Conservation (phyloP, 306 rosid species). For the Malus orientalis region DNA sequence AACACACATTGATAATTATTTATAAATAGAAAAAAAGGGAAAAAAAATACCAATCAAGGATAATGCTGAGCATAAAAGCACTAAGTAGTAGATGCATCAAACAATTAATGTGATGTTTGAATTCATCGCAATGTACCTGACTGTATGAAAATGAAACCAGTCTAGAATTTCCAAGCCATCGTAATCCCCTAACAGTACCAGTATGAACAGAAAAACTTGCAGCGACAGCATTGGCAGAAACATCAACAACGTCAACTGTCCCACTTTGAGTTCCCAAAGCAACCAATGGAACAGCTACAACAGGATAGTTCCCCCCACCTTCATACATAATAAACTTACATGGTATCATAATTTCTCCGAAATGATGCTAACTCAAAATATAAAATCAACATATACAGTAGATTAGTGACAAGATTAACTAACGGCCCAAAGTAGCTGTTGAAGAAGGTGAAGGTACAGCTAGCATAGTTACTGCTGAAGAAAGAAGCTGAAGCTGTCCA, state of each 20-base stretch:
- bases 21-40: not conserved
- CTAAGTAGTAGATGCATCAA: constrained; percentile 5
- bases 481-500: constrained; percentile 98
- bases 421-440: constrained; percentile 92
- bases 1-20: not conserved
- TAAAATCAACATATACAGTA: constrained; percentile 25
- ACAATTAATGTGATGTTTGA: constrained; percentile 5
- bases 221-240: constrained; percentile 85
- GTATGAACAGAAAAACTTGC: constrained; percentile 80
- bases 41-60: not conserved
- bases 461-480: constrained; percentile 81
- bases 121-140: constrained; percentile 49
- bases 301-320: constrained; percentile 96
- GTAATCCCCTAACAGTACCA: constrained; percentile 74
- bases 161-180: constrained; percentile 99
- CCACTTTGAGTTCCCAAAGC: constrained; percentile 96
- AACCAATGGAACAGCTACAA: constrained; percentile 93
- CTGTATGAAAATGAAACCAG: constrained; percentile 90
- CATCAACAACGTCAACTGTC: constrained; percentile 78
- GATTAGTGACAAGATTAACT: constrained; percentile 40
- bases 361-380: constrained; percentile 1
- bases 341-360: not conserved
- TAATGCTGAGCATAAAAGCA: not conserved
- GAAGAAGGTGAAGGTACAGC: constrained; percentile 96
- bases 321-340: constrained; percentile 26